Evolutionary conservation across 169 alveolate genomes (phyloP).

Genomic region (Plasmodium gaboni): DNA sequence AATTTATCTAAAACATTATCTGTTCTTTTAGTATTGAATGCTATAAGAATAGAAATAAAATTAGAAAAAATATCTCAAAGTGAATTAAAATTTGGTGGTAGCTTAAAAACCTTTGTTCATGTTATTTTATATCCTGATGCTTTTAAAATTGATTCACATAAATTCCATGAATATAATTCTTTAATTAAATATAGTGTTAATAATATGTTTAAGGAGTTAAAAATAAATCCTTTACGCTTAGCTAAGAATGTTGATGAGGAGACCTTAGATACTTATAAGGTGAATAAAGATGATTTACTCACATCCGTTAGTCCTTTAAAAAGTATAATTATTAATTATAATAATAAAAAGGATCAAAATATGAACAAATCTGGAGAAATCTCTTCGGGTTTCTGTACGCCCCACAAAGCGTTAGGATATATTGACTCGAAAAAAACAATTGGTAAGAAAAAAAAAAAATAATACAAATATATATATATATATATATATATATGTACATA

Average conservation of each 20-base stretch:
- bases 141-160: constrained; percentile 66
- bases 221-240: constrained; percentile 41
- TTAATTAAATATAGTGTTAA: constrained; percentile 57
- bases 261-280: constrained; percentile 21
- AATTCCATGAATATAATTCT: constrained; percentile 70
- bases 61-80: constrained; percentile 44
- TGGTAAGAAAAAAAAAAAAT: constrained; percentile 5
- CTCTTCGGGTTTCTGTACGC: constrained; percentile 38
- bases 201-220: constrained; percentile 58
- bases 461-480: neutral
- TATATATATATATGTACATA: neutral
- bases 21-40: constrained; percentile 62
- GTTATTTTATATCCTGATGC: constrained; percentile 72
- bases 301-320: constrained; percentile 1
- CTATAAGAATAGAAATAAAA: constrained; percentile 64
- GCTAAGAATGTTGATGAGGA: constrained; percentile 41
- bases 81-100: constrained; percentile 70
- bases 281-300: constrained; percentile 19
- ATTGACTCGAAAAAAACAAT: constrained; percentile 8
- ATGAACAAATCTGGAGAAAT: neutral
- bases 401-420: constrained; percentile 48
- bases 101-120: constrained; percentile 67
- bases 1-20: constrained; percentile 41
- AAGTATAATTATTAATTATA: neutral
- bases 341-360: neutral